Percentiles rank a stretch among this genome's conserved stretches.
Evolutionary conservation across 176 grass and related monocot species (phyloP).

Genomic region (Triticum turgidum): DNA sequence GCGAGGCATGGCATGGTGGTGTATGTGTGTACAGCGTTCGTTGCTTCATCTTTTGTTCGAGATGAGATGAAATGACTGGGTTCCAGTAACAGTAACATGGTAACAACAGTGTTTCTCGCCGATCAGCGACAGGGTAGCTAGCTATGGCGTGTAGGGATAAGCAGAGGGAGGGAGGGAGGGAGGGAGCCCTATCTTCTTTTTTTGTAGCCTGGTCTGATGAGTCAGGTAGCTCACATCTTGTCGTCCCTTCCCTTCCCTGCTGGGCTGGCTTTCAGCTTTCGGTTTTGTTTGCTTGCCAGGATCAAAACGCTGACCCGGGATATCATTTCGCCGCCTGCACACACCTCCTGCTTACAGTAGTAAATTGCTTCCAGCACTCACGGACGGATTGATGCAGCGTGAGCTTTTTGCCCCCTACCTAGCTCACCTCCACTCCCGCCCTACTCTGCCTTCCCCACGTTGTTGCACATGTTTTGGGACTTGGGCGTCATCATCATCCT

Average conservation of each 20-base stretch:
- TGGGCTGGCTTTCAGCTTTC: constrained; percentile 23
- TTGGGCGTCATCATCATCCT: constrained; percentile 1
- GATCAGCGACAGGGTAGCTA: not conserved
- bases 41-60: not conserved
- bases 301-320: constrained; percentile 42
- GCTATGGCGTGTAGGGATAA: not conserved
- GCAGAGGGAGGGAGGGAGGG: not conserved
- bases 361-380: not conserved
- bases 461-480: not conserved
- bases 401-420: constrained; percentile 3
- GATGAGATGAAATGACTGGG: not conserved
- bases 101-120: not conserved
- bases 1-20: too few relatives aligned
- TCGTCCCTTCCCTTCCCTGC: constrained; percentile 1
- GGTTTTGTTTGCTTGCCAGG: constrained; percentile 54
- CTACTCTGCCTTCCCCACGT: not conserved
- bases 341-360: not conserved
- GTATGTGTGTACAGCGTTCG: too few relatives aligned
- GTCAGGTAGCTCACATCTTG: constrained; percentile 25
- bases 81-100: too few relatives aligned
- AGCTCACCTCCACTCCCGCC: not conserved
- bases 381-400: not conserved
- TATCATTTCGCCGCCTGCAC: constrained; percentile 44
- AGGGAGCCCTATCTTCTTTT: not conserved
- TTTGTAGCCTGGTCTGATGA: not conserved